Evolutionary conservation across 139 green algal species (phyloP).

Genomic region (Chlamydomonas urium): DNA sequence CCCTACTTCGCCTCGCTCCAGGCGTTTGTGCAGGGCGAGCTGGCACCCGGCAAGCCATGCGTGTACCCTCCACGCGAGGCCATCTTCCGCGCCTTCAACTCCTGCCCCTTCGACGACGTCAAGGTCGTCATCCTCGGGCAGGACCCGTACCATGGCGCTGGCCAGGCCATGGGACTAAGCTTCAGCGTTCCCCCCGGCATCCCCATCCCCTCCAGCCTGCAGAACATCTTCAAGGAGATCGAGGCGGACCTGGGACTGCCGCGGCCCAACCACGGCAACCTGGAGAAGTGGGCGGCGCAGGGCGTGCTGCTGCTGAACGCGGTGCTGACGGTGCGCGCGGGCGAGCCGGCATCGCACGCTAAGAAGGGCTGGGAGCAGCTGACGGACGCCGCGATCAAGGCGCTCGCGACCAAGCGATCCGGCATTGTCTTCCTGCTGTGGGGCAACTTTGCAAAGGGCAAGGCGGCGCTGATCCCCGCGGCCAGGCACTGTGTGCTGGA

Average conservation of each 20-base stretch:
- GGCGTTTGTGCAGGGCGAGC: not conserved
- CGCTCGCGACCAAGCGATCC: slow-evolving; percentile 52
- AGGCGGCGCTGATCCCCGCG: slow-evolving; percentile 51
- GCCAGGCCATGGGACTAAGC: slow-evolving; percentile 90
- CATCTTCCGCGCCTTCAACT: slow-evolving; percentile 3
- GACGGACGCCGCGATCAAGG: slow-evolving; percentile 78
- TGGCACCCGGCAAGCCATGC: not conserved
- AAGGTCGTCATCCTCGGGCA: slow-evolving; percentile 84
- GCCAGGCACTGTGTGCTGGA: slow-evolving; percentile 68
- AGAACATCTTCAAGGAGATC: slow-evolving; percentile 72
- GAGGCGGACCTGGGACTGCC: slow-evolving; percentile 30
- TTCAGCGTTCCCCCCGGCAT: slow-evolving; percentile 86
- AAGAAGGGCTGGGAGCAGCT: slow-evolving; percentile 85
- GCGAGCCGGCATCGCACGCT: slow-evolving; percentile 76
- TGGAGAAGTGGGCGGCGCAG: slow-evolving; percentile 23
- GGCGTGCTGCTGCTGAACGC: slow-evolving; percentile 93
- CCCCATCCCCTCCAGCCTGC: slow-evolving; percentile 58
- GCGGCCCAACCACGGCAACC: slow-evolving; percentile 23
- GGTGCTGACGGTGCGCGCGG: slow-evolving; percentile 81
- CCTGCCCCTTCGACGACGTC: slow-evolving; percentile 17
- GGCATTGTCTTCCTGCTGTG: slow-evolving; percentile 90
- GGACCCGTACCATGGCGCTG: slow-evolving; percentile 91
- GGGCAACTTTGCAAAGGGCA: slow-evolving; percentile 61
- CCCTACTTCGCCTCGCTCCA: slow-evolving; percentile 5
- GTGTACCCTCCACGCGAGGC: not conserved